Percentiles rank a stretch among this genome's conserved stretches.
phyloP scores from a whole-genome alignment of 2,329 filamentous ascomycete species.

The Thelonectria discophora region DNA sequence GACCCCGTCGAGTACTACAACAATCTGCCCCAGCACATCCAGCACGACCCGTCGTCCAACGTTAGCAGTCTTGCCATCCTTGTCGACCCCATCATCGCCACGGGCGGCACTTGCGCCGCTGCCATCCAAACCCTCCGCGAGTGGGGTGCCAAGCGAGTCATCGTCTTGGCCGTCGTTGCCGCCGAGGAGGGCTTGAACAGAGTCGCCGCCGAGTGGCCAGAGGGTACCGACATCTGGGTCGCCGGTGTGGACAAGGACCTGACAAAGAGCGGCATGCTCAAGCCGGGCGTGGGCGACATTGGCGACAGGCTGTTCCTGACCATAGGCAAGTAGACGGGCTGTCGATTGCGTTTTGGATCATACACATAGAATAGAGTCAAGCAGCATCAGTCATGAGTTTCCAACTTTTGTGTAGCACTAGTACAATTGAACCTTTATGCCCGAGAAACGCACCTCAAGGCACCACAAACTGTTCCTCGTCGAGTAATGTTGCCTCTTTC shows the following conservation, averaged over 20 bases:
- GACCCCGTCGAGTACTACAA: constrained; percentile 98
- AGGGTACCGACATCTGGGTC: constrained; percentile 81
- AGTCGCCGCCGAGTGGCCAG: constrained; percentile 81
- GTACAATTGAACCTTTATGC: constrained; percentile 30
- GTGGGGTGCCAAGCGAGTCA: constrained; percentile 86
- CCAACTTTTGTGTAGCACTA: constrained; percentile 27
- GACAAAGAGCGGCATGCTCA: constrained; percentile 86
- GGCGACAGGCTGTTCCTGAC: constrained; percentile 91
- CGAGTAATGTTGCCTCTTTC: constrained; percentile 78
- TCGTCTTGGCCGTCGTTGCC: constrained; percentile 80
- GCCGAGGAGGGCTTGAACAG: constrained; percentile 74
- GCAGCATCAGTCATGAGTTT: constrained; percentile 18
- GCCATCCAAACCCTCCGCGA: constrained; percentile 89
- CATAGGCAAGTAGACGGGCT: constrained; percentile 74
- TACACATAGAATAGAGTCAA: constrained; percentile 15
- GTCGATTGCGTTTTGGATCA: constrained; percentile 13
- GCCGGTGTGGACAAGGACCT: constrained; percentile 80
- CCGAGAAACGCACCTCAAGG: constrained; percentile 31
- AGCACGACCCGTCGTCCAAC: constrained; percentile 47
- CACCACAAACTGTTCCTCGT: constrained; percentile 73
- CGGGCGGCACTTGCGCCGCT: constrained; percentile 86
- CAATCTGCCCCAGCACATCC: constrained; percentile 82
- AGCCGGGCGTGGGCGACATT: constrained; percentile 88
- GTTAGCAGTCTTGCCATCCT: constrained; percentile 75
- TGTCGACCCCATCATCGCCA: constrained; percentile 92